These are phyloP conservation scores for Penstemon barbatus DNA, from an alignment of 257 asterid species.

Conservation along the genomic window DNA sequence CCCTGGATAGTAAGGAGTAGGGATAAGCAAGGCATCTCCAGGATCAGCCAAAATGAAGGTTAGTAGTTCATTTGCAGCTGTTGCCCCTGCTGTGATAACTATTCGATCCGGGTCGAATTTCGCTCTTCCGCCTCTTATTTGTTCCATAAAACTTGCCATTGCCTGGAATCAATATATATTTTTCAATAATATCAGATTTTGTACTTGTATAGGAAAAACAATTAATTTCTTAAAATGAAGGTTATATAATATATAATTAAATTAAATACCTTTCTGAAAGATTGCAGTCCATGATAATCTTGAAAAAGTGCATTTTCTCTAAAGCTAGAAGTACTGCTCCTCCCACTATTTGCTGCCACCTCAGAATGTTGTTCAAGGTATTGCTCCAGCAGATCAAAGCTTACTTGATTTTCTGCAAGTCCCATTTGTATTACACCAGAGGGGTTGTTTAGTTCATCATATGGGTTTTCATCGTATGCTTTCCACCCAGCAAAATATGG, in stretches of 20 bases:
- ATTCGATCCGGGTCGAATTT: constrained; percentile 71
- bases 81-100: constrained; percentile 93
- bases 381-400: constrained; percentile 67
- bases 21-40: constrained; percentile 82
- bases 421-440: constrained; percentile 94
- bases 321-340: constrained; percentile 46
- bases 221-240: background rate
- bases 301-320: constrained; percentile 89
- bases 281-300: constrained; percentile 85
- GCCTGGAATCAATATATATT: constrained; percentile 44
- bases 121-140: constrained; percentile 79
- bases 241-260: background rate
- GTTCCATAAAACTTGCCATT: constrained; percentile 89
- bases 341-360: constrained; percentile 24
- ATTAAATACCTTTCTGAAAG: constrained; percentile 64
- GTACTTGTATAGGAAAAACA: background rate
- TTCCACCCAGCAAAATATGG: constrained; percentile 97
- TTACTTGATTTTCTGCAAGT: constrained; percentile 87
- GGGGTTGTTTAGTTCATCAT: constrained; percentile 56
- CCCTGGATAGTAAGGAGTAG: constrained; percentile 99
- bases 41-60: constrained; percentile 84
- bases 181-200: constrained; percentile 1
- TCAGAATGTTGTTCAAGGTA: constrained; percentile 57
- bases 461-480: constrained; percentile 83
- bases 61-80: constrained; percentile 83